Conservation (phyloP, 1,139 yeast species). For the Suhomyces wounanorum region DNA sequence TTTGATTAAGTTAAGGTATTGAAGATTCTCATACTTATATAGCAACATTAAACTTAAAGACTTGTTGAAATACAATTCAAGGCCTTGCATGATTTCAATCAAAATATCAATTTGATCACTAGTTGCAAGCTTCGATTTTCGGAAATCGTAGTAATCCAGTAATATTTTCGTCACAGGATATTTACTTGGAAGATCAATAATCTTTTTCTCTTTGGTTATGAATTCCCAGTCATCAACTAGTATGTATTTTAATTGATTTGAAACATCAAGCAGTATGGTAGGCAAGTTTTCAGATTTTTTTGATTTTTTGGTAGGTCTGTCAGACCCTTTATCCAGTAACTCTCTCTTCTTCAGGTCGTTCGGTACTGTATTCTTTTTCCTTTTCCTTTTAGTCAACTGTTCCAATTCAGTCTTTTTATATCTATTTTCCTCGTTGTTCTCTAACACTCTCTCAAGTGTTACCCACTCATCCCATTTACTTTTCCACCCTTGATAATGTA, state of each 20-base stretch:
- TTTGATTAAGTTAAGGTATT: conserved; percentile 58
- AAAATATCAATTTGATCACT: conserved; percentile 51
- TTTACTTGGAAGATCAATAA: conserved; percentile 62
- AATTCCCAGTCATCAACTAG: conserved; percentile 94
- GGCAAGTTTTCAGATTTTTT: conserved; percentile 5
- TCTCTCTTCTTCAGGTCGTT: conserved; percentile 10
- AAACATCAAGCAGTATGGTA: conserved; percentile 16
- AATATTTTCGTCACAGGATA: conserved; percentile 56
- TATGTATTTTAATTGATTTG: conserved; percentile 54
- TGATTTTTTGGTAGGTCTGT: conserved; percentile 17
- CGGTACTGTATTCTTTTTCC: conserved; percentile 10
- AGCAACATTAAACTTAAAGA: conserved; percentile 71
- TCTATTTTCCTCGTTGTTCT: conserved; percentile 68
- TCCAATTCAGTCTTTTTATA: conserved; percentile 64
- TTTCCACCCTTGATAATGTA: conserved; percentile 97
- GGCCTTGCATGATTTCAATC: conserved; percentile 68
- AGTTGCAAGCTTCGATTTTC: conserved; percentile 16
- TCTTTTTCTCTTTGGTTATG: conserved; percentile 75
- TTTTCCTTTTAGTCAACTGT: conserved; percentile 31
- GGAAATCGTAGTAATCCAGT: conserved; percentile 44
- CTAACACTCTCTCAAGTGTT: conserved; percentile 63
- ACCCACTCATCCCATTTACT: conserved; percentile 98
- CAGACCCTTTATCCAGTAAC: conserved; percentile 6
- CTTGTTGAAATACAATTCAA: conserved; percentile 75
- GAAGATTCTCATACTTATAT: conserved; percentile 84